These are phyloP conservation scores for Bipolaris victoriae DNA, from an alignment of 2,329 filamentous ascomycete species.

Conservation along the genomic window DNA sequence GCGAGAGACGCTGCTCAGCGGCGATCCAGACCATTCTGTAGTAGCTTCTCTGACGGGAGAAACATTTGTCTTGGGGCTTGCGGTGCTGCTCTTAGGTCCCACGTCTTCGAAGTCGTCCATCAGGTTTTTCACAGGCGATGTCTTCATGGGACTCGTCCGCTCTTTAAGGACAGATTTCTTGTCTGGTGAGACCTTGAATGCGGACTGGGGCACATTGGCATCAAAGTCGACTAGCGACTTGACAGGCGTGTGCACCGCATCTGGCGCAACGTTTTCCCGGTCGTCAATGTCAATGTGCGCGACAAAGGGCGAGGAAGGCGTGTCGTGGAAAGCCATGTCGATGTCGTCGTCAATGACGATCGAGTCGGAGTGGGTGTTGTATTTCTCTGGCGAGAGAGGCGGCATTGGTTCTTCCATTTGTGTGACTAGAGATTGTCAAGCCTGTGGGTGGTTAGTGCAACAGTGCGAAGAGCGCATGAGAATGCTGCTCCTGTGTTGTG, in stretches of 20 bases:
- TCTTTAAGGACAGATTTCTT: slow-evolving; percentile 38
- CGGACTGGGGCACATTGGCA: slow-evolving; percentile 39
- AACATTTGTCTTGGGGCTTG: slow-evolving; percentile 32
- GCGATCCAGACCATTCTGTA: slow-evolving; percentile 34
- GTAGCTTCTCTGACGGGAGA: slow-evolving; percentile 35
- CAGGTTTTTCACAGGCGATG: slow-evolving; percentile 37
- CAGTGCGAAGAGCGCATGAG: slow-evolving; percentile 15
- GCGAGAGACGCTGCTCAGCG: slow-evolving; percentile 33
- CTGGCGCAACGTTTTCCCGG: slow-evolving; percentile 47
- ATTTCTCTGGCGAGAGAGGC: slow-evolving; percentile 37
- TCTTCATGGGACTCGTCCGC: slow-evolving; percentile 40
- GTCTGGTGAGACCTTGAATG: slow-evolving; percentile 41
- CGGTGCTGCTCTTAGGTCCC: slow-evolving; percentile 8
- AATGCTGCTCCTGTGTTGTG: slow-evolving; percentile 15
- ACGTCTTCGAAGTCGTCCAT: slow-evolving; percentile 36
- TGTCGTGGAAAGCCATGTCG: slow-evolving; percentile 50
- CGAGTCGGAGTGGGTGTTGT: slow-evolving; percentile 31
- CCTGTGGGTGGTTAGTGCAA: slow-evolving; percentile 22
- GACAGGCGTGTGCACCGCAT: slow-evolving; percentile 27
- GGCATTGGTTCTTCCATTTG: slow-evolving; percentile 44
- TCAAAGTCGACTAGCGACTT: slow-evolving; percentile 34
- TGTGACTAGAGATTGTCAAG: slow-evolving; percentile 16
- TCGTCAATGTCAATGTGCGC: slow-evolving; percentile 50
- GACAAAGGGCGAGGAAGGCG: slow-evolving; percentile 58
- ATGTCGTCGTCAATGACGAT: slow-evolving; percentile 38